Base-by-base conservation (phyloP, 108 stramenopile genomes). In the Parietichytrium sp. region DNA sequence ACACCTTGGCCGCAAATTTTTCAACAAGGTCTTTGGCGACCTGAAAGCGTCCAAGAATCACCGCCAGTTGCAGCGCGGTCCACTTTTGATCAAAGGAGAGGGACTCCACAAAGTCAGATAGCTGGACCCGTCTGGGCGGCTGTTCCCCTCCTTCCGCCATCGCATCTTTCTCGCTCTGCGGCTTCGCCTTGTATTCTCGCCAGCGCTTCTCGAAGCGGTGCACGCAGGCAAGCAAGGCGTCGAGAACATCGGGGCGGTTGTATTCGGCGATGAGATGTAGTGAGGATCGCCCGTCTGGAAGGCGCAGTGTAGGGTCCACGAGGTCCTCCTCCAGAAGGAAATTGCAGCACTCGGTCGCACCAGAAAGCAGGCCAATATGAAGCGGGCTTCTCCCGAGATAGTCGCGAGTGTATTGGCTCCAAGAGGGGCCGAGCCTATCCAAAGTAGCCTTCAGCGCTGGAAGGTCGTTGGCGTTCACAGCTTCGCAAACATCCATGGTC, bases 201-300 rank as follows among this genome's bases (percentile, higher is more conserved):
- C 61, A 42, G 20, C 38, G 38, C 8, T 7, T 38, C 33, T 45
- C 42, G 16, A 72, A 45, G 16, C 42, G 42, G 2, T 25, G 33
- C 20, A 72, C 45, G 6, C 38, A 33, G 6, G 61, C 23, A 7
- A 72, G 61, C 29, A 72, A 6, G 42, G 61, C 61, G 38, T 25
- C n/a, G 15, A 72, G 16, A 12, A 2, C 33, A 12, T 12, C 8
- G 15, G 45, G 38, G 61, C 61, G 61, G 42, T 72, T 72, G 42
- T 72, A 72, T 42, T 72, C 61, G 29, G 42, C 61, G 20, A 42
- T 42, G 38, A 72, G 42, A 25, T 72, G 61, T n/a, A 72, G 61
- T 2, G 61, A 10, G 8, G 61, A 72, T n/a, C 61, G 61, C 38
- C 61, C 61, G 61, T 72, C 61, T 16, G 61, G 61, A 33, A 72